Conservation (phyloP, 2,329 filamentous ascomycete species). For the Didymella exigua region DNA sequence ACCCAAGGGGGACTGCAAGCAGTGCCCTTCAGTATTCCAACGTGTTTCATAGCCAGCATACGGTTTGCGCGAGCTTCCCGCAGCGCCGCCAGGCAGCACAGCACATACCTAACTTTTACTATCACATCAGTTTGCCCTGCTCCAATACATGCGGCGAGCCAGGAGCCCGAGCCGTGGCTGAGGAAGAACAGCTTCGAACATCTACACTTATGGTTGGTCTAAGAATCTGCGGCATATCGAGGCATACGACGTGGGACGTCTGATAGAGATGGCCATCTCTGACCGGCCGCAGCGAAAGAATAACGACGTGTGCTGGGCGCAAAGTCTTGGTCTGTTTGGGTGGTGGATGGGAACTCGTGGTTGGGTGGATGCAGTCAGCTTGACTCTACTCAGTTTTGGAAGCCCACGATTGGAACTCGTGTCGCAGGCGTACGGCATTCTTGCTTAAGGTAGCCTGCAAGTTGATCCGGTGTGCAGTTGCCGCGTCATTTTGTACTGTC, state of each 20-base stretch:
- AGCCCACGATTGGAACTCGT: not conserved
- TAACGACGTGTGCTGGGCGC: too few species aligned
- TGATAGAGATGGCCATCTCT: too few species aligned
- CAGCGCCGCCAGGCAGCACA: not conserved
- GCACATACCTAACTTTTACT: not conserved
- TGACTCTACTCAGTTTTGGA: not conserved
- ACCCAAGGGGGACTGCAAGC: too few species aligned
- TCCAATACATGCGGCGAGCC: too few species aligned
- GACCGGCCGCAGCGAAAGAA: not conserved
- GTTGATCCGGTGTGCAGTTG: not conserved
- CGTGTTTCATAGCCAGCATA: not conserved
- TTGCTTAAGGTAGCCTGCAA: not conserved
- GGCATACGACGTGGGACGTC: not conserved
- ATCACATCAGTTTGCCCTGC: not conserved
- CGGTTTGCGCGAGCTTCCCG: not conserved
- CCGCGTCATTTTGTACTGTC: not conserved
- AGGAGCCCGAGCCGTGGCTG: not conserved
- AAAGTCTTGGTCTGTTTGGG: too few species aligned
- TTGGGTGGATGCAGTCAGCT: not conserved
- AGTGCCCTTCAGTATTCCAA: too few species aligned
- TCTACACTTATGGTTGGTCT: not conserved
- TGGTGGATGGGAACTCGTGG: too few species aligned
- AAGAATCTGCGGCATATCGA: not conserved
- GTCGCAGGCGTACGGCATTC: not conserved
- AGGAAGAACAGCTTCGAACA: not conserved